Evolutionary conservation across 1,284 basidiomycete species (phyloP).

Genomic region (Pyrrhoderma noxium): DNA sequence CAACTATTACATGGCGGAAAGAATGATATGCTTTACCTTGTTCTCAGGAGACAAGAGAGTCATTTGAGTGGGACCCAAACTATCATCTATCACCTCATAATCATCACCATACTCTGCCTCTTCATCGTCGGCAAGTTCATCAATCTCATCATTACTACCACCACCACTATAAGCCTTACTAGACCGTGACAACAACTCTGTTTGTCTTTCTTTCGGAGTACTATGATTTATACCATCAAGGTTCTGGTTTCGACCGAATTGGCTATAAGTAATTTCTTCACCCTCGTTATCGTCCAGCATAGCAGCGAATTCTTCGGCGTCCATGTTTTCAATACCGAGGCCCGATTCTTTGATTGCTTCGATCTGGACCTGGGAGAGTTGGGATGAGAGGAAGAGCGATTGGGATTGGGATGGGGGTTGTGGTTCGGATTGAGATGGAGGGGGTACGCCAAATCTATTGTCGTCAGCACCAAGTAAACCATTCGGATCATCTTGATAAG

Average conservation of each 20-base stretch:
- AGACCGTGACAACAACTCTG: too few relatives aligned
- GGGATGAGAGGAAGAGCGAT: constrained; percentile 57
- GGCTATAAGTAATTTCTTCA: constrained; percentile 39
- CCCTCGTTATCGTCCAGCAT: constrained; percentile 57
- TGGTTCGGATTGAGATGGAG: constrained; percentile 14
- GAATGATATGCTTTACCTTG: background rate
- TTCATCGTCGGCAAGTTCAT: constrained; percentile 9
- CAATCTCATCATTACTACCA: background rate
- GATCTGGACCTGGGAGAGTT: constrained; percentile 47
- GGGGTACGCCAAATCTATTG: constrained; percentile 13
- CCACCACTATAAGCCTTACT: background rate
- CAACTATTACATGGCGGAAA: background rate
- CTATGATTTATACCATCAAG: too few relatives aligned
- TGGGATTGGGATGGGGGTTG: constrained; percentile 37
- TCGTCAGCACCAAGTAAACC: constrained; percentile 14
- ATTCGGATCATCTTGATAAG: too few relatives aligned
- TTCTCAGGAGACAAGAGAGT: background rate
- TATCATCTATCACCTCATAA: constrained; percentile 12
- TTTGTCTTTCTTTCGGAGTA: too few relatives aligned
- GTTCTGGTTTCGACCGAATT: too few relatives aligned
- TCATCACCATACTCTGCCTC: constrained; percentile 5
- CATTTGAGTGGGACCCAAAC: background rate
- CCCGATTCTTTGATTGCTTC: constrained; percentile 49
- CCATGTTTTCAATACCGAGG: constrained; percentile 58
- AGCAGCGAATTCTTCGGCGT: constrained; percentile 49